Percentiles rank a stretch among this genome's conserved stretches.
Conservation (phyloP, 257 asterid genomes). For the Craterostigma plantagineum region DNA sequence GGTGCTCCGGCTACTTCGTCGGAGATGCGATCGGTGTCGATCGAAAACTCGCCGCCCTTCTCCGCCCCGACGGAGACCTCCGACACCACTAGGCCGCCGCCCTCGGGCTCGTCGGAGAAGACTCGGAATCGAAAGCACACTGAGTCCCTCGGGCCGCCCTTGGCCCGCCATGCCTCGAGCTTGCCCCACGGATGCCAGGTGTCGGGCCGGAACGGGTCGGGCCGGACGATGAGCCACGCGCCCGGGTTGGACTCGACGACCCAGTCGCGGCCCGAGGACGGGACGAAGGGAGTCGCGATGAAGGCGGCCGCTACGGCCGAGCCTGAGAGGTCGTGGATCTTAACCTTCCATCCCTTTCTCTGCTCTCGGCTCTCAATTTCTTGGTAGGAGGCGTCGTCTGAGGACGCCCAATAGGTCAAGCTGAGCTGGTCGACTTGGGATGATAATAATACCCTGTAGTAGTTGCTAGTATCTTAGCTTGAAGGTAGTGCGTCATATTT, state of each 20-base stretch:
- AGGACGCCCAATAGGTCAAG: slow-evolving; percentile 34
- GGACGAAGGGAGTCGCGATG: slow-evolving; percentile 91
- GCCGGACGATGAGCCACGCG: too few species aligned
- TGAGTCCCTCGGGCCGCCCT: slow-evolving; percentile 57
- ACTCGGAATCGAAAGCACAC: slow-evolving; percentile 79
- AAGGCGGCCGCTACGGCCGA: slow-evolving; percentile 94
- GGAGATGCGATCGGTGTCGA: slow-evolving; percentile 63
- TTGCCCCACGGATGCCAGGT: too few species aligned
- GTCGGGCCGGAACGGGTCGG: too few species aligned
- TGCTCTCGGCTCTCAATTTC: slow-evolving; percentile 56
- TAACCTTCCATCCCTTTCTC: slow-evolving; percentile 93
- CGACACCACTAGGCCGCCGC: slow-evolving; percentile 57
- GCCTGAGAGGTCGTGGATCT: slow-evolving; percentile 87
- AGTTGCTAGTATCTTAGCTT: too few species aligned
- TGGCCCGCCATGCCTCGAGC: slow-evolving; percentile 90
- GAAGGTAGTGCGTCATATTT: too few species aligned
- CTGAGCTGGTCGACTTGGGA: slow-evolving; percentile 37
- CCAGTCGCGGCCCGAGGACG: slow-evolving; percentile 90
- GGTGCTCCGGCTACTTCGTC: slow-evolving; percentile 14
- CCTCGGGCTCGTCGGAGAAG: slow-evolving; percentile 45
- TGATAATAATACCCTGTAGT: too few species aligned
- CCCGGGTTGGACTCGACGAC: slow-evolving; percentile 96
- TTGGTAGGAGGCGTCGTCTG: slow-evolving; percentile 36
- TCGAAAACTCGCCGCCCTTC: slow-evolving; percentile 82
- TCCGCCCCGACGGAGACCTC: slow-evolving; percentile 58